Evolutionary conservation across 2,329 filamentous ascomycete species (phyloP), one percentile per base, ranked within the genome.

Genomic region (Diaporthe citrichinensis): DNA sequence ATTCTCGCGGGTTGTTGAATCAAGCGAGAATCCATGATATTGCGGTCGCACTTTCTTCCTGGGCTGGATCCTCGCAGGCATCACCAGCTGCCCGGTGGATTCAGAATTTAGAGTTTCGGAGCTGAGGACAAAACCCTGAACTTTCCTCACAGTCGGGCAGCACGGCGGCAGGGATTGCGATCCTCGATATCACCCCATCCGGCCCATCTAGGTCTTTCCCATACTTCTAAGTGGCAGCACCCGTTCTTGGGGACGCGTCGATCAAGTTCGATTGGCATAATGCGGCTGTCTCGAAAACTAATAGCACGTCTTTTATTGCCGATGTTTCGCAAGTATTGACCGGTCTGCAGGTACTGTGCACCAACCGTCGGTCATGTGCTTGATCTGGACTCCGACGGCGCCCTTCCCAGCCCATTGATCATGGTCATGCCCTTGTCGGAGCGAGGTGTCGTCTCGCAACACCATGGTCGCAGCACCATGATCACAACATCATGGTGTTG

Each of bases 301-400:
- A 68, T 68, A 53, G 4, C 65, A 53, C 34, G 1, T 39, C 65
- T 53, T 10, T 68, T 53, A 68, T 68, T n/a, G 49, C 65, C 34
- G 23, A 53, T 41, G 65, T 68, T 68, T 68, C 65, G 28, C 25
- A 53, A 68, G n/a, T 36, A 53, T 68, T 68, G 65, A 68, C 65
- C 65, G 46, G 65, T 68, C 65, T 68, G 65, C 65, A 68, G 65
- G 65, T 36, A 68, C 65, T 68, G 34, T 12, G 44, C 65, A 68
- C 46, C 65, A 39, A 39, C 12, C 12, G 65, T 25, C 23, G 65
- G 65, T 68, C 65, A 68, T 68, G 65, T 68, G 46, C 65, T 68
- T 53, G 31, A 53, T 68, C 23, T 53, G 65, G 65, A 7, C 14
- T 20, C 44, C 44, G 62, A 36, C 15, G 62, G 62, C 44, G 44